Evolutionary conservation across 495 filamentous ascomycete genomes (phyloP), one percentile per base, ranked within the genome.

Genomic region (Penicillium malachiteum): DNA sequence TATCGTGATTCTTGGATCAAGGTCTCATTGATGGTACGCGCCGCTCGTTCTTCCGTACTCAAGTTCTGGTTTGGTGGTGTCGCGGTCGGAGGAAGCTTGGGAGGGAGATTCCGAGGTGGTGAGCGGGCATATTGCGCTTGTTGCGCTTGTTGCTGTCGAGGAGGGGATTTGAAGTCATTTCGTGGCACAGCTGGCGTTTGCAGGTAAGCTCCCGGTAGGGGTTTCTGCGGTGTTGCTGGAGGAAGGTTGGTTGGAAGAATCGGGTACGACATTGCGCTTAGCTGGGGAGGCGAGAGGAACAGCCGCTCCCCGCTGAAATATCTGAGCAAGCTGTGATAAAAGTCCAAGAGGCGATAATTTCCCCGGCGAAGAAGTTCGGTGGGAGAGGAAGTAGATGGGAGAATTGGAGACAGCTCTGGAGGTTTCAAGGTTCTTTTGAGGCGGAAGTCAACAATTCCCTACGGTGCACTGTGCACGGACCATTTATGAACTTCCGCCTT

Each of bases 1-100:
- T 90, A 97, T 63, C 85, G 84, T 61, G 84, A 79, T 65, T 97
- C 95, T 50, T 80, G 78, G 33, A 75, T 69, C 21, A 97, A 72
- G 12, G 85, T 84, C 59, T 88, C 82, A 74, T 93, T 94, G 64
- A 99, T 84, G n/a, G 87, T 92, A 35, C 78, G 77, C 40, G 91
- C 88, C 7, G 89, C 94, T 62, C 91, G 89, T 52, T 88, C 83
- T 54, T 95, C 78, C 1, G 89, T 87, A 50, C 81, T 81, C 61
- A 87, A 67, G 10, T 74, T 66, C 60, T 71, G 71, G 18, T 47
- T 71, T 55, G 70, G 66, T 51, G 66, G 59, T 54, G 73, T 68
- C 26, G 68, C 62, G 35, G 68, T 68, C 32, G 73, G 67, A 18
- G 72, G 68, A 32, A 74, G 60, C 58, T 69, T 73, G 39, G 21